Percentiles rank a stretch among this genome's conserved stretches.
Evolutionary conservation across 2,329 filamentous ascomycete species (phyloP).

Genomic region (Diaporthe sp.): DNA sequence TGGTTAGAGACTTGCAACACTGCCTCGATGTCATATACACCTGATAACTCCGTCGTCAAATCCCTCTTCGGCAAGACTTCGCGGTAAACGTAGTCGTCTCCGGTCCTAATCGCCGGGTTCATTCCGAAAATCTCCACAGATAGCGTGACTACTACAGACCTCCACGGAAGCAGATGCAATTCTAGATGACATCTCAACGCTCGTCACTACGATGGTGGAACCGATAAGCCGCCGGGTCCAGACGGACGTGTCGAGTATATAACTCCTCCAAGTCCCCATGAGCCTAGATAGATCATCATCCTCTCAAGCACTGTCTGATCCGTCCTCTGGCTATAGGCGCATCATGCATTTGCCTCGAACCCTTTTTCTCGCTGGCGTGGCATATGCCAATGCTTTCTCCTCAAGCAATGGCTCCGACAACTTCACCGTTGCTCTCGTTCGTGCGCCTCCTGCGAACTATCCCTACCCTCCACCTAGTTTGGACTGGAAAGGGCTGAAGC

Average conservation of each 20-base stretch:
- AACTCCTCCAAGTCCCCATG: neutral
- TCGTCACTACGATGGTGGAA: neutral
- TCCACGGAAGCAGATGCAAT: neutral
- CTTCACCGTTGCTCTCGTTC: constrained; percentile 3
- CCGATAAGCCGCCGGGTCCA: neutral
- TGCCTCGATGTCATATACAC: too few species aligned
- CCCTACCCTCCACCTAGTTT: neutral
- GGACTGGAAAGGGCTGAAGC: constrained; percentile 7
- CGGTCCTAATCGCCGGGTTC: neutral
- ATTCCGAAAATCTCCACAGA: neutral
- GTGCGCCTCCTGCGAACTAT: neutral
- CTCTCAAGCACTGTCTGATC: neutral
- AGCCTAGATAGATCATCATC: neutral
- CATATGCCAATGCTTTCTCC: neutral
- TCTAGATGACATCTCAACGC: neutral
- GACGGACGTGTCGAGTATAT: neutral
- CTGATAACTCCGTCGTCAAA: too few species aligned
- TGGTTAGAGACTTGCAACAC: too few species aligned
- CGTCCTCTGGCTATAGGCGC: neutral
- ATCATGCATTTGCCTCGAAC: neutral
- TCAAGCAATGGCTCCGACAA: neutral
- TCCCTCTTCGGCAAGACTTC: too few species aligned
- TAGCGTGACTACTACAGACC: neutral
- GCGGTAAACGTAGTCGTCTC: neutral
- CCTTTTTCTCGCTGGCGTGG: neutral